phyloP scores from a whole-genome alignment of 768 basidiomycete species.

The Rhizopogon vulgaris region DNA sequence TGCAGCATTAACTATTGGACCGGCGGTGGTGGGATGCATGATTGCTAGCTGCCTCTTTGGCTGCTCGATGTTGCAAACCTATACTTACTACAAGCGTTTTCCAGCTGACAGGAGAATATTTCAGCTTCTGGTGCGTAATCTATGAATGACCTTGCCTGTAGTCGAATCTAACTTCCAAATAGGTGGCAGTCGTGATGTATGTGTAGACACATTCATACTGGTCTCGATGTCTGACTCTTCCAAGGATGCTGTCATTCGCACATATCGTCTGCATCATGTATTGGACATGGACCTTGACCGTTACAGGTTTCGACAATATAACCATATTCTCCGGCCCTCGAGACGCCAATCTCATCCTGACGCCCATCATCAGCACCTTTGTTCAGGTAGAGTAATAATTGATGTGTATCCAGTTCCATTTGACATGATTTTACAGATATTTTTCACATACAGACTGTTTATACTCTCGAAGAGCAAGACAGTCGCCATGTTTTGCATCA shows the following conservation, averaged over 20 bases:
- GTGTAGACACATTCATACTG: neutral
- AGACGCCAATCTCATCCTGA: slow-evolving; percentile 2
- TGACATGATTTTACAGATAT: neutral
- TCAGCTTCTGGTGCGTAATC: slow-evolving; percentile 1
- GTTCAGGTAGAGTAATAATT: slow-evolving; percentile 1
- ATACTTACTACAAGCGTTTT: slow-evolving; percentile 1
- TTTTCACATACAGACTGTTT: slow-evolving; percentile 2
- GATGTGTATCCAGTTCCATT: neutral
- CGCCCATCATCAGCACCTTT: slow-evolving; percentile 3
- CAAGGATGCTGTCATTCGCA: neutral
- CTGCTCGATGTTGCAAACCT: slow-evolving; percentile 3
- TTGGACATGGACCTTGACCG: slow-evolving; percentile 3
- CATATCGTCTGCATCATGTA: slow-evolving; percentile 1
- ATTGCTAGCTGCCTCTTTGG: slow-evolving; percentile 4
- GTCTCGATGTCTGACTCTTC: neutral
- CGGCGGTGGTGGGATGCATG: slow-evolving; percentile 4
- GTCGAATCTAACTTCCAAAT: neutral
- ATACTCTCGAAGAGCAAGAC: neutral
- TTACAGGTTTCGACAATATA: neutral
- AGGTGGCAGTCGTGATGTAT: slow-evolving; percentile 4
- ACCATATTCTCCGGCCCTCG: slow-evolving; percentile 6
- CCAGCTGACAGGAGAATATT: neutral
- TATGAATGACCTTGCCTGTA: neutral
- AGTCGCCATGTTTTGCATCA: neutral
- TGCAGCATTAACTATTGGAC: slow-evolving; percentile 3